Evolutionary conservation across 148 eudicot genomes (phyloP), one percentile per base, ranked within the genome.

Genomic region (Spergularia bocconei): DNA sequence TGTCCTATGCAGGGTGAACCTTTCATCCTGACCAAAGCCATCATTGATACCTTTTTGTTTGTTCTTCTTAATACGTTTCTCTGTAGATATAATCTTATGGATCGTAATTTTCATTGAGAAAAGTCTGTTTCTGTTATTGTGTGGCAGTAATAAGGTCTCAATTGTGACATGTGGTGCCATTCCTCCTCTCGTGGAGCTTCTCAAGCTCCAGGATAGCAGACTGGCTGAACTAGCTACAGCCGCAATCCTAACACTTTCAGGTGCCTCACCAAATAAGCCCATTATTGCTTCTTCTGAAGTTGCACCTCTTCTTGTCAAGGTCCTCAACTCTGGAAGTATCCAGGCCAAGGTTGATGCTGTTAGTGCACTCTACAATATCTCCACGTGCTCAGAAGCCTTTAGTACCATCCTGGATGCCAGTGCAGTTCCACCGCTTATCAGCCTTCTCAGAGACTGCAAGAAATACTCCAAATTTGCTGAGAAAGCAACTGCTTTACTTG

Each of bases 401-500:
- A 85, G 64, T 69, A 63, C 53, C 15, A 71, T 73, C 66, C 85
- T 86, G 0, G 85, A 87, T 56, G 79, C 88, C n/a, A 80, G 51
- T 48, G 91, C 93, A 29, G 89, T 81, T 38, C 76, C 88, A 41
- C 85, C 90, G 21, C 88, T 91, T 21, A 75, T 91, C 65, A 80
- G 76, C 84, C 90, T 91, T 63, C 90, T 91, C 39, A 84, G 84
- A 79, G 91, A 87, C 70, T 87, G 91, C 88, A 91, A 91, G 74
- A 91, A 91, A 78, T 87, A 86, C 81, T 89, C 96, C 25, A 91
- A 91, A 67, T 83, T 87, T 65, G 96, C 96, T 9, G 96, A 89
- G 81, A 91, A 91, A 82, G 67, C 90, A 19, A 91, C 93, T 0
- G 83, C 85, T 51, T 70, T 91, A 61, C 83, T 89, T 2, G 93